Base-by-base conservation (phyloP, 495 filamentous ascomycete species). In the Immersiella caudata region DNA sequence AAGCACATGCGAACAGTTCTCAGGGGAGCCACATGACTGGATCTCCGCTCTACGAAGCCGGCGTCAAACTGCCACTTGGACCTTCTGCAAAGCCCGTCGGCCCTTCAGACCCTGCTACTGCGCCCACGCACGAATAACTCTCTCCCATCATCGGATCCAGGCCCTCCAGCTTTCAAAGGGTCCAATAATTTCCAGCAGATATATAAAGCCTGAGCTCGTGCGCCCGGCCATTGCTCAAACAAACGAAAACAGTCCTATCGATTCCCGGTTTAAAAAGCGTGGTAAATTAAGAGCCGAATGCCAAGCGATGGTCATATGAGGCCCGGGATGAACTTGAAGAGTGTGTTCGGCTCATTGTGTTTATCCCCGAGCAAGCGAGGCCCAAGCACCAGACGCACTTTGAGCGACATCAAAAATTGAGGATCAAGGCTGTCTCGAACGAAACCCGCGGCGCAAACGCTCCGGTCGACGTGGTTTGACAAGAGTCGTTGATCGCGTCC, bases 271-370 rank as follows among this genome's bases (percentile, higher is more conserved):
- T 21, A 50, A 50, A 62, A 46, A 33, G 21, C 11, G 21, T 5
- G 21, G 25, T 62, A 21, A 62, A 62, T 49, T 49, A 62, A 24
- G 35, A 22, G 21, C 36, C 36, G 21, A 50, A 9, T n/a, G 60
- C 33, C 36, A 62, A 49, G 36, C 0, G 20, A 46, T 21, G n/a
- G 60, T 12, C 21, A 29, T 16, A 1, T 55, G 56, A 59, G 27
- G 56, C 26, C 33, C 56, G 26, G 22, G 56, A 59, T 33, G 6
- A 6, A 59, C 3, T 46, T 60, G 27, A 33, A 9, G 29, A 36
- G 29, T 7, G 18, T 33, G 27, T 46, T 50, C 35, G 60, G 35
- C 60, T 25, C 33, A 62, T 62, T 62, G 60, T 62, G 60, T 62
- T 62, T 62, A 62, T 27, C 60, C 60, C 14, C 25, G 12, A 57